Base-by-base conservation (phyloP, 345 rosid species). In the Corchorus olitorius region DNA sequence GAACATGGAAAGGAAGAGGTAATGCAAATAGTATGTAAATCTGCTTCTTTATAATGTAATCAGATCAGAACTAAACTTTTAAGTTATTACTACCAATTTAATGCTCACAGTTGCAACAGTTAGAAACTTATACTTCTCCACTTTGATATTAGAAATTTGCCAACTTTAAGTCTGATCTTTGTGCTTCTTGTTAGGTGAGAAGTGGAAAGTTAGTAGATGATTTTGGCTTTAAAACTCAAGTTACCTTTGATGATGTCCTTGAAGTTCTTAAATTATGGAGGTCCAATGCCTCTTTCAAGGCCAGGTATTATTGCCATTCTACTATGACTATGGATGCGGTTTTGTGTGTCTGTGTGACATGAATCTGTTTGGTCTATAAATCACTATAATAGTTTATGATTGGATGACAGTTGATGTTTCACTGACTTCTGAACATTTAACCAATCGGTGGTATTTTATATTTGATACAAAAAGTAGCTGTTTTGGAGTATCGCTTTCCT, bases 141-240 rank as follows among this genome's bases (percentile, higher is more conserved):
- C 4, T 74, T 27, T 16, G 20, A 39, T 53, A 33, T 49, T 39
- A 43, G 67, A 59, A 20, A 55, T 55, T 61, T 27, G 52, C 70
- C 67, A 17, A 53, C 65, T 22, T 62, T 10, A 33, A 74, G 5
- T 68, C 10, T 55, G 53, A 75, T 70, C 56, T 39, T 63, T 56
- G 1, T 77, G 67, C 70, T 72, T 27, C 41, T 74, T 50, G 49
- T 79, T 89, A 94, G 98, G 88, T 93, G 76, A 86, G 77, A 84
- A 93, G 92, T 83, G 83, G 55, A 72, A 89, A 85, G 69, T 80
- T 94, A 69, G 72, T 90, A 58, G 70, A 70, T 70, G 91, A 85
- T 83, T 80, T 93, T 78, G 98, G 93, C 77, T 89, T 93, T 65
- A 94, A 88, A 87, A 88, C 95, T 62, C 82, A 85, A 81, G 97